A percentile compares a stretch with the other conserved stretches of the same genome.
phyloP scores from a whole-genome alignment of 768 basidiomycete genomes.

The Pulveroboletus sp. region DNA sequence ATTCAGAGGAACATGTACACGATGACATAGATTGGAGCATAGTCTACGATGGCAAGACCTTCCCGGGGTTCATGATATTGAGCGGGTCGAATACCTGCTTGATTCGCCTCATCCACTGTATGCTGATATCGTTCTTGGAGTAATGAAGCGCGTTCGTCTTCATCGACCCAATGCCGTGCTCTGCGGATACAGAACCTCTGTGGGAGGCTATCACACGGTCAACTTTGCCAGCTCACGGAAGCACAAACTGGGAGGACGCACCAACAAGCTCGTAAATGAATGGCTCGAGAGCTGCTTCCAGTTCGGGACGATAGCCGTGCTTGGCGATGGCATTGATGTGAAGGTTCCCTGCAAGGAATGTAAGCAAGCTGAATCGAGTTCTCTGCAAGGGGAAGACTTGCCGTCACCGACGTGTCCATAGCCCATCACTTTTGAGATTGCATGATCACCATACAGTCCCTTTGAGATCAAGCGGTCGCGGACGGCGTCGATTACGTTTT shows the following conservation, averaged over 20 bases:
- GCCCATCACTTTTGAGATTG: conserved; percentile 82
- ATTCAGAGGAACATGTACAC: not conserved
- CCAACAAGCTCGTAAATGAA: conserved; percentile 91
- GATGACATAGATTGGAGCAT: not conserved
- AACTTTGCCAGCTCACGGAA: not conserved
- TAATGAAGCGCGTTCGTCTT: conserved; percentile 88
- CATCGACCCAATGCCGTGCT: conserved; percentile 96
- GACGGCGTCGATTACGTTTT: conserved; percentile 80
- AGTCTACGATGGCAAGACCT: conserved; percentile 47
- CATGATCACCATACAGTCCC: conserved; percentile 65
- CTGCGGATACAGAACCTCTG: conserved; percentile 91
- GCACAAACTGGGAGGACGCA: conserved; percentile 32
- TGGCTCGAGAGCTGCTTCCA: conserved; percentile 87
- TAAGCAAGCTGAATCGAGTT: conserved; percentile 1
- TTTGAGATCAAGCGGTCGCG: conserved; percentile 65
- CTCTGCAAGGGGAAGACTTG: conserved; percentile 33
- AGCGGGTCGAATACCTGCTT: conserved; percentile 86
- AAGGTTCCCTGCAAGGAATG: conserved; percentile 63
- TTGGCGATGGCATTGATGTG: conserved; percentile 90
- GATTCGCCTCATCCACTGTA: conserved; percentile 87
- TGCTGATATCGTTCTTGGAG: conserved; percentile 74
- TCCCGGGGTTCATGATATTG: conserved; percentile 91
- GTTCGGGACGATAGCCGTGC: conserved; percentile 68
- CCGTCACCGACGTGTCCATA: conserved; percentile 98
- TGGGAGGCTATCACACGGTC: conserved; percentile 51